Evolutionary conservation across 257 asterid genomes (phyloP).

Genomic region (Jacaranda copaia): DNA sequence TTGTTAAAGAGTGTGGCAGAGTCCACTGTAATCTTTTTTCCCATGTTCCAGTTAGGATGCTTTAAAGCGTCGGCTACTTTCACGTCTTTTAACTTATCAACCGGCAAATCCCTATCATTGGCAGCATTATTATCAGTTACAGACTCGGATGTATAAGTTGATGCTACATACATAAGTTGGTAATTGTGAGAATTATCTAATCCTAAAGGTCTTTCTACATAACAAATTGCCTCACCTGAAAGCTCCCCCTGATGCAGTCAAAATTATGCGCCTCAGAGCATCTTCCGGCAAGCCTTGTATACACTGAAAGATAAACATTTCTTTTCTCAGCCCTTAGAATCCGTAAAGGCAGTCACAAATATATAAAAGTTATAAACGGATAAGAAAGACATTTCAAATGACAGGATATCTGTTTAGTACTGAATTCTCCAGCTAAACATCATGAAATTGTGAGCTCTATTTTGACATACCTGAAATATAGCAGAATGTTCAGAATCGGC

Average conservation of each 20-base stretch:
- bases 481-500: slow-evolving; percentile 99
- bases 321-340: slow-evolving; percentile 36
- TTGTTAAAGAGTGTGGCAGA: slow-evolving; percentile 98
- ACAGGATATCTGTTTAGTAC: not conserved
- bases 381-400: not conserved
- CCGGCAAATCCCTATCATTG: slow-evolving; percentile 84
- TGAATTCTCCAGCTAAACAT: slow-evolving; percentile 19
- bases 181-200: not conserved
- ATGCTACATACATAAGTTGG: not conserved
- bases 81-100: slow-evolving; percentile 87
- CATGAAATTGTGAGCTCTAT: not conserved
- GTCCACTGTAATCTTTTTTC: slow-evolving; percentile 96
- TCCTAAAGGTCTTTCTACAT: not conserved
- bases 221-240: slow-evolving; percentile 62
- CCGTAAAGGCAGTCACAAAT: not conserved
- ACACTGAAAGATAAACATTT: slow-evolving; percentile 60
- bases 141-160: not conserved
- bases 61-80: slow-evolving; percentile 99
- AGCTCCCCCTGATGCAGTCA: slow-evolving; percentile 99
- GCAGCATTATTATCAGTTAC: slow-evolving; percentile 10
- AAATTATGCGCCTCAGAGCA: slow-evolving; percentile 90
- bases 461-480: slow-evolving; percentile 80
- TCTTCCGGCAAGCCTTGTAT: slow-evolving; percentile 98
- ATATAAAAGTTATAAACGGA: not conserved
- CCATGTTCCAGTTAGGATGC: slow-evolving; percentile 99